Evolutionary conservation across 768 basidiomycete genomes (phyloP).

Genomic region (Tulasnella sp.): DNA sequence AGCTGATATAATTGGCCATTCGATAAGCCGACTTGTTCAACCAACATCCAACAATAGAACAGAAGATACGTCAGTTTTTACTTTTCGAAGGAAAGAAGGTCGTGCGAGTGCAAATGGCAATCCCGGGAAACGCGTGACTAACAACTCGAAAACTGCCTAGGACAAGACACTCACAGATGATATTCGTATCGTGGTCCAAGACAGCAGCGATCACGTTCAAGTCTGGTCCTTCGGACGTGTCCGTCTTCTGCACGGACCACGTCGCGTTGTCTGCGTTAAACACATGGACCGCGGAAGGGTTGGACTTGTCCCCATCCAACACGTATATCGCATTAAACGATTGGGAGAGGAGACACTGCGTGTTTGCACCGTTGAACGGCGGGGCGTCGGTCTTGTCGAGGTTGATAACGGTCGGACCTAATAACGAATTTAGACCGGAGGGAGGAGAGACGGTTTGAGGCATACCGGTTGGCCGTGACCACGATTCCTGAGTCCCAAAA

Average conservation of each 20-base stretch:
- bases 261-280: slow-evolving; percentile 48
- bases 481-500: slow-evolving; percentile 56
- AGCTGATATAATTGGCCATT: no score
- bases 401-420: slow-evolving; percentile 2
- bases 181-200: slow-evolving; percentile 90
- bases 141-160: no score
- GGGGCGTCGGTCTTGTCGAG: background rate
- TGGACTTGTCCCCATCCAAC: slow-evolving; percentile 59
- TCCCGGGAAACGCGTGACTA: no score
- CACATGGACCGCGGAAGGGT: slow-evolving; percentile 61
- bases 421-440: background rate
- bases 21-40: no score
- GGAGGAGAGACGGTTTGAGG: slow-evolving; percentile 24
- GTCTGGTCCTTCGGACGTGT: slow-evolving; percentile 42
- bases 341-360: slow-evolving; percentile 29
- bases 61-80: no score
- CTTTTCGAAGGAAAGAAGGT: no score
- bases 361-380: slow-evolving; percentile 29
- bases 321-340: slow-evolving; percentile 81
- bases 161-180: slow-evolving; percentile 63
- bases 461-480: slow-evolving; percentile 35
- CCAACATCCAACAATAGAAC: no score
- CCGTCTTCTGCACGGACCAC: slow-evolving; percentile 63
- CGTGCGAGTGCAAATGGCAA: no score
- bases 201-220: slow-evolving; percentile 53